Conservation (phyloP, 2,329 filamentous ascomycete species). For the Cryphonectria radicalis region DNA sequence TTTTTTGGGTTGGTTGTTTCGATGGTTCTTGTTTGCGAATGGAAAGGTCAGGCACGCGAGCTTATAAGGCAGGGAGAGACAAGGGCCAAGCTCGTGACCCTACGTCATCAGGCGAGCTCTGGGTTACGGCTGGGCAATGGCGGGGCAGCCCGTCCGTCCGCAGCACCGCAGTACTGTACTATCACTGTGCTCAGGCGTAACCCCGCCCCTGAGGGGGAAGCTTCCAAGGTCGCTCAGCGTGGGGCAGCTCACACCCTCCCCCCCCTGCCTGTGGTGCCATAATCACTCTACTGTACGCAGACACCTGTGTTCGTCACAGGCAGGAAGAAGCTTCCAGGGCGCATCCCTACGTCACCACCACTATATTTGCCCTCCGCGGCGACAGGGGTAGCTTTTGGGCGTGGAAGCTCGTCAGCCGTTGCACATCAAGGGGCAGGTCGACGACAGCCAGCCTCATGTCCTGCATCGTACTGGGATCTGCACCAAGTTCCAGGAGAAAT, state of each 20-base stretch:
- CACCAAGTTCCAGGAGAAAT: constrained; percentile 3
- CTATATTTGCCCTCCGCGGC: neutral
- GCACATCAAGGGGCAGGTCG: neutral
- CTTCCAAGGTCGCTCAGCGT: neutral
- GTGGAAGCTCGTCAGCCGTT: constrained; percentile 5
- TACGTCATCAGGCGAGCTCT: constrained; percentile 27
- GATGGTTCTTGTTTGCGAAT: neutral
- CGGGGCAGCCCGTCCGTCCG: constrained; percentile 22
- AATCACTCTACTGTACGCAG: neutral
- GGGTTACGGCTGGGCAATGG: constrained; percentile 8
- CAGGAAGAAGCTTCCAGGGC: constrained; percentile 16
- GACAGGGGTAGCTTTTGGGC: constrained; percentile 27
- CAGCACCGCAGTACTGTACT: neutral
- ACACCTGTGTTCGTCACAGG: constrained; percentile 19
- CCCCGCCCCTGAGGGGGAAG: neutral
- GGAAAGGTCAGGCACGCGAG: neutral
- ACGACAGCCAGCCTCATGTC: neutral
- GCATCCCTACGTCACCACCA: constrained; percentile 27
- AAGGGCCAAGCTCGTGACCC: constrained; percentile 22
- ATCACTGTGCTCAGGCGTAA: neutral
- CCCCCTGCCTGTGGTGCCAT: neutral
- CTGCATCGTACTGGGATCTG: constrained; percentile 7
- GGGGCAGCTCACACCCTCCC: neutral
- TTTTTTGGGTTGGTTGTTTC: constrained; percentile 3
- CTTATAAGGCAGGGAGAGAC: constrained; percentile 25